Evolutionary conservation across 768 basidiomycete genomes (phyloP), one percentile per base, ranked within the genome.

Genomic region (Rhizopogon vinicolor): DNA sequence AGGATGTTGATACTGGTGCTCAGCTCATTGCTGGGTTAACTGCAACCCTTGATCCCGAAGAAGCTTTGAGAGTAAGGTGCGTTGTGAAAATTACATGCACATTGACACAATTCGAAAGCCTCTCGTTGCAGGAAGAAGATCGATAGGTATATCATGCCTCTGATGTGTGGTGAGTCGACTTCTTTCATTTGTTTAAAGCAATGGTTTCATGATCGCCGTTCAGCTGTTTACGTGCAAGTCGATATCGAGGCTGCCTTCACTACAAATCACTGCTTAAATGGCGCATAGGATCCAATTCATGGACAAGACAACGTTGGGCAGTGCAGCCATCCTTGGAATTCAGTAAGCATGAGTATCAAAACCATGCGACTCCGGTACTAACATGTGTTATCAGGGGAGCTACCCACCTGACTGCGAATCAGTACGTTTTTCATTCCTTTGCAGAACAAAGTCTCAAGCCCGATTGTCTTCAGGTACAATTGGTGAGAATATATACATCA

Each of bases 91-190:
- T 13, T 29, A 9, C 16, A 29, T n/a, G 5, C 29, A 12, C 7
- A 10, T n/a, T 28, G 6, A 9, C 5, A 45, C 12, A 8, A 5
- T 45, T 45, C 6, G 16, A 12, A 25, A 28, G 14, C 10, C 14
- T 45, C 16, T 45, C 10, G 44, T 18, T 45, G 16, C 28, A 74
- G 78, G 53, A 72, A 66, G 61, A 86, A 86, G 70, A 84, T 86
- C 50, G 85, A 86, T 67, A 65, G 68, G 56, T 80, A 85, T 67
- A 78, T 85, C 29, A 61, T 86, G 31, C 84, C 83, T 33, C 63
- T 86, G 56, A 85, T 84, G 83, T 84, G 81, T 60, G 71, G 83
- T 85, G 64, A 59, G 83, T 77, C 22, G 7, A 45, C 16, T 77
- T 25, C 44, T 22, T 42, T 18, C 25, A 9, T 18, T 28, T 13